Evolutionary conservation across 2,329 filamentous ascomycete species (phyloP).

Genomic region (Alternaria sp.): DNA sequence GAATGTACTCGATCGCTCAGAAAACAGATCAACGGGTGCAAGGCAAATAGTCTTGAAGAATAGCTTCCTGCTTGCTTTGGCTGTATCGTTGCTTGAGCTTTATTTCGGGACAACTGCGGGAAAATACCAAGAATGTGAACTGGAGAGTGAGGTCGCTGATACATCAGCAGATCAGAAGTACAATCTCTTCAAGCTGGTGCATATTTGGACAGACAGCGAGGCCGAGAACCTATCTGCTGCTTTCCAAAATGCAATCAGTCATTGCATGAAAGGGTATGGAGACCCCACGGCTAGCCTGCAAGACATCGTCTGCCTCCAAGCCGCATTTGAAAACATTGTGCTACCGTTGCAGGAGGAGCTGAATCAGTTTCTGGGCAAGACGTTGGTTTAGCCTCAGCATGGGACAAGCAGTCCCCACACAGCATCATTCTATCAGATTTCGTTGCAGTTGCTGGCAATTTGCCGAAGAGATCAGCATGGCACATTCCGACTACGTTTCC

Average conservation of each 20-base stretch:
- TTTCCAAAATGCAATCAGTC: constrained; percentile 45
- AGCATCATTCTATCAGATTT: neutral
- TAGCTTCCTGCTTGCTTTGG: constrained; percentile 47
- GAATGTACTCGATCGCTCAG: constrained; percentile 13
- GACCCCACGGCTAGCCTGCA: constrained; percentile 47
- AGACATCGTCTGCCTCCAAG: constrained; percentile 47
- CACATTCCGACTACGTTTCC: neutral
- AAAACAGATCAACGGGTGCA: constrained; percentile 11
- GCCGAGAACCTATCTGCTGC: constrained; percentile 50
- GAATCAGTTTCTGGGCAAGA: constrained; percentile 48
- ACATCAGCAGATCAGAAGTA: constrained; percentile 35
- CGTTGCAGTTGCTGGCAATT: neutral
- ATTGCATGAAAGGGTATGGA: constrained; percentile 48
- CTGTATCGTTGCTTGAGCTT: constrained; percentile 47
- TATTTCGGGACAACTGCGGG: constrained; percentile 50
- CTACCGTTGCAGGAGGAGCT: constrained; percentile 51
- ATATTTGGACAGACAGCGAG: constrained; percentile 47
- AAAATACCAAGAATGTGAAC: constrained; percentile 37
- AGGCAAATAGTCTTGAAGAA: constrained; percentile 42
- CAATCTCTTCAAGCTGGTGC: constrained; percentile 44
- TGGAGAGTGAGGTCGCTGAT: constrained; percentile 27
- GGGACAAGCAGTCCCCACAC: neutral
- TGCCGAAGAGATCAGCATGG: neutral
- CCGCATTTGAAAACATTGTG: constrained; percentile 50
- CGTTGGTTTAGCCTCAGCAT: constrained; percentile 17